Evolutionary conservation across 108 stramenopile species (phyloP).

Genomic region (Parmales sp.): DNA sequence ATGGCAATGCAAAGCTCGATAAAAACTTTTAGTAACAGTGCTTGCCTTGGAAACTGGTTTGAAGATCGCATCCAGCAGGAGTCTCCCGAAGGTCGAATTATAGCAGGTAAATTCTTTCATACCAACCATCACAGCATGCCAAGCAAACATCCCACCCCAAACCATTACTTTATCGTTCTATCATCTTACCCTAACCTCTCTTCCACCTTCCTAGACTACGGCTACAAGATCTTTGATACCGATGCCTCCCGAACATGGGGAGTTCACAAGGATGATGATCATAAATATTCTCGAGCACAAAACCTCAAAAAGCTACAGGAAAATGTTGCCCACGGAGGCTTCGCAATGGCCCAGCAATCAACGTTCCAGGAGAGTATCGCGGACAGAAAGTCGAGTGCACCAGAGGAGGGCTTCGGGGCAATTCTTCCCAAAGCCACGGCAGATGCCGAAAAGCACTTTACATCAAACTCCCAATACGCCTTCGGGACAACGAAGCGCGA

Average conservation of each 20-base stretch:
- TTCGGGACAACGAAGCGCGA: background rate
- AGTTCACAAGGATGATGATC: background rate
- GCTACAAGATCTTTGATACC: conserved; percentile 6
- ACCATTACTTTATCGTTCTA: no score
- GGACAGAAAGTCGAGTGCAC: background rate
- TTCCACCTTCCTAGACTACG: no score
- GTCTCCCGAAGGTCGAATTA: background rate
- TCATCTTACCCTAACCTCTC: no score
- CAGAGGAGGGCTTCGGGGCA: conserved; percentile 4
- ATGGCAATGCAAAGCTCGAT: no score
- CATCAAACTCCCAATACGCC: background rate
- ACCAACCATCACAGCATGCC: no score
- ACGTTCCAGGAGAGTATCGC: background rate
- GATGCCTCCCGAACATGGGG: conserved; percentile 6
- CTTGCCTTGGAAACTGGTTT: conserved; percentile 6
- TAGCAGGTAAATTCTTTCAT: no score
- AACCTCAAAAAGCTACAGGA: background rate
- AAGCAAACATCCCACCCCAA: no score
- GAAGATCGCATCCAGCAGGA: background rate
- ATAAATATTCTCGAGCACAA: background rate
- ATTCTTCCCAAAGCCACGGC: background rate
- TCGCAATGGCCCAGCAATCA: background rate
- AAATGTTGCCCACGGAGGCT: background rate
- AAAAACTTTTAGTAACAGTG: no score
- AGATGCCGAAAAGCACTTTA: background rate